Conservation (phyloP, 2,329 filamentous ascomycete species). For the Elsinoe perseae region DNA sequence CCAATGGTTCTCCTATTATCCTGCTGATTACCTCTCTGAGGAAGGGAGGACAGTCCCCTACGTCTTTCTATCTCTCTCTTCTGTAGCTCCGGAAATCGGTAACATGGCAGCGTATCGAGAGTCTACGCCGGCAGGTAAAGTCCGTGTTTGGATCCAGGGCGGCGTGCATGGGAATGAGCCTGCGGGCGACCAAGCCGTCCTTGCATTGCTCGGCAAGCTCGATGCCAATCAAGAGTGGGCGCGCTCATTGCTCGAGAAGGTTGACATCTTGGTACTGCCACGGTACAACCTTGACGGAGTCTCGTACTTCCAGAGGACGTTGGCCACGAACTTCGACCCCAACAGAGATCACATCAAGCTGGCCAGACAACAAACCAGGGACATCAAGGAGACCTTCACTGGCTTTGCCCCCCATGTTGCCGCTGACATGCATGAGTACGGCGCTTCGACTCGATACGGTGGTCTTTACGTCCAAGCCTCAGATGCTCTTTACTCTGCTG, state of each 20-base stretch:
- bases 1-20: constrained; percentile 27
- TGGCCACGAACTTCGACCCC: constrained; percentile 32
- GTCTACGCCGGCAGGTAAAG: constrained; percentile 22
- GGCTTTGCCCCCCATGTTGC: constrained; percentile 30
- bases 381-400: constrained; percentile 30
- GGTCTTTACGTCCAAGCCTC: constrained; percentile 29
- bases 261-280: constrained; percentile 31
- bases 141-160: constrained; percentile 33
- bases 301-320: constrained; percentile 30
- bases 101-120: constrained; percentile 13
- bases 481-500: constrained; percentile 31
- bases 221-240: constrained; percentile 29
- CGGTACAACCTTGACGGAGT: constrained; percentile 34
- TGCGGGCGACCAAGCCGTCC: constrained; percentile 31
- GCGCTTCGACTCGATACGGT: constrained; percentile 25
- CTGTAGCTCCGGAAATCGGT: constrained; percentile 6
- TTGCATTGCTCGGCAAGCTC: constrained; percentile 32
- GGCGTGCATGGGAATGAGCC: constrained; percentile 34
- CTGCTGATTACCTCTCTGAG: constrained; percentile 28
- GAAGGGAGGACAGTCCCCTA: constrained; percentile 31
- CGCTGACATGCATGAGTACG: constrained; percentile 34
- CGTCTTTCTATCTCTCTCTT: constrained; percentile 23
- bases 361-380: constrained; percentile 29
- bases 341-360: constrained; percentile 34
- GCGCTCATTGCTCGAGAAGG: constrained; percentile 25